A percentile compares a stretch with the other conserved stretches of the same genome.
Conservation (phyloP, 2,329 filamentous ascomycete species). For the Pseudogymnoascus verrucosus region DNA sequence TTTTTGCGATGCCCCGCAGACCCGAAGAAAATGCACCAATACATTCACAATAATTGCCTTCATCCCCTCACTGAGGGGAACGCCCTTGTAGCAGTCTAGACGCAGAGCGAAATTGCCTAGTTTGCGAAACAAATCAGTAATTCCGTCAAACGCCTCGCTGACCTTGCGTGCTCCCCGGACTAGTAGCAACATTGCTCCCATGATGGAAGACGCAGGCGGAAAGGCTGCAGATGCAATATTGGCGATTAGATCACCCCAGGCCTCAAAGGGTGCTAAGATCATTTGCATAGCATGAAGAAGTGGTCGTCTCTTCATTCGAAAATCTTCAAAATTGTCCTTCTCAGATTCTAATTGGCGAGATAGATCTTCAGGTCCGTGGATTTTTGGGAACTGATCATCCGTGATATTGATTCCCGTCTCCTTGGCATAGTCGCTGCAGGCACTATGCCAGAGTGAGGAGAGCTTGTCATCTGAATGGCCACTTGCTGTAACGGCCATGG, state of each 20-base stretch:
- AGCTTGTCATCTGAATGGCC: conserved; percentile 1
- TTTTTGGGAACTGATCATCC: background rate
- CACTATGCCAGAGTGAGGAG: background rate
- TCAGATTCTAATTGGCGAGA: background rate
- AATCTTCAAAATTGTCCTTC: conserved; percentile 2
- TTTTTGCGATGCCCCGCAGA: background rate
- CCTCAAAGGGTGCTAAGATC: conserved; percentile 1
- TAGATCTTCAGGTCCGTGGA: background rate
- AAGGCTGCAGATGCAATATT: background rate
- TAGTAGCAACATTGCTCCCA: background rate
- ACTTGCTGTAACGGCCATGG: background rate
- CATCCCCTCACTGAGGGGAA: background rate
- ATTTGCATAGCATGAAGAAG: conserved; percentile 5
- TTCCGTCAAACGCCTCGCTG: background rate
- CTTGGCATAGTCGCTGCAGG: conserved; percentile 4
- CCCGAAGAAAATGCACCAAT: background rate
- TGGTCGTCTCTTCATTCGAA: background rate
- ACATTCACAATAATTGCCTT: background rate
- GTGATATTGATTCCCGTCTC: background rate
- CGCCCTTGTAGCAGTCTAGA: background rate
- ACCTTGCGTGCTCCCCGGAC: background rate
- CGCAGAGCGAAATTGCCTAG: background rate
- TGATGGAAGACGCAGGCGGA: background rate
- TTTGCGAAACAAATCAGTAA: background rate
- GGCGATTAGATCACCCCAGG: conserved; percentile 1